phyloP scores from a whole-genome alignment of 1,284 basidiomycete genomes.

The Marasmius tenuissimus region DNA sequence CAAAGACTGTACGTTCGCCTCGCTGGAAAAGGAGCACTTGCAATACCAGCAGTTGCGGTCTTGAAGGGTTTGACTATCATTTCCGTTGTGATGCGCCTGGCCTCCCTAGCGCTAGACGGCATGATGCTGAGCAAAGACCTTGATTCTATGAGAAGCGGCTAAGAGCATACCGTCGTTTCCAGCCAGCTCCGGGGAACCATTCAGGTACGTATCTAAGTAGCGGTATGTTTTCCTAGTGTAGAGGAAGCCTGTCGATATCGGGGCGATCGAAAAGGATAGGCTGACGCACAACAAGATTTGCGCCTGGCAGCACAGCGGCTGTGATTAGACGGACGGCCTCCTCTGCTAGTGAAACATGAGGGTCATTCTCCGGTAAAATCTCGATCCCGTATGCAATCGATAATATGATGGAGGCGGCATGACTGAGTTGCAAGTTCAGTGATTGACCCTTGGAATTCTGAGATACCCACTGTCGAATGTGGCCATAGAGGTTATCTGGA shows the following conservation, averaged over 20 bases:
- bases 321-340: conserved; percentile 5
- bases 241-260: too few relatives aligned
- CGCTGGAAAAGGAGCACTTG: not conserved
- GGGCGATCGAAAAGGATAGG: too few relatives aligned
- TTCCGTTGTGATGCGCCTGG: not conserved
- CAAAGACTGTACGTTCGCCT: not conserved
- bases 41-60: not conserved
- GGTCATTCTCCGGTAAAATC: conserved; percentile 11
- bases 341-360: conserved; percentile 11
- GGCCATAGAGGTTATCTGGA: too few relatives aligned
- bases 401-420: conserved; percentile 5
- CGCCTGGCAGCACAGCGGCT: conserved; percentile 11
- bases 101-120: not conserved
- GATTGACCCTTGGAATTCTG: not conserved
- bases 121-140: not conserved
- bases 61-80: not conserved
- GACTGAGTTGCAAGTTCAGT: not conserved
- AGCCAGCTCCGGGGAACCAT: conserved; percentile 3
- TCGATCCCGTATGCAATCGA: conserved; percentile 12
- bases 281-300: conserved; percentile 6
- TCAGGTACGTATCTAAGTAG: conserved; percentile 18
- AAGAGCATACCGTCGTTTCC: not conserved
- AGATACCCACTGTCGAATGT: not conserved
- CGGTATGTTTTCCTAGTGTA: conserved; percentile 3
- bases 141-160: not conserved